These are phyloP conservation scores for Aspergillus versicolor DNA, from an alignment of 2,329 filamentous ascomycete species.

Conservation along the genomic window DNA sequence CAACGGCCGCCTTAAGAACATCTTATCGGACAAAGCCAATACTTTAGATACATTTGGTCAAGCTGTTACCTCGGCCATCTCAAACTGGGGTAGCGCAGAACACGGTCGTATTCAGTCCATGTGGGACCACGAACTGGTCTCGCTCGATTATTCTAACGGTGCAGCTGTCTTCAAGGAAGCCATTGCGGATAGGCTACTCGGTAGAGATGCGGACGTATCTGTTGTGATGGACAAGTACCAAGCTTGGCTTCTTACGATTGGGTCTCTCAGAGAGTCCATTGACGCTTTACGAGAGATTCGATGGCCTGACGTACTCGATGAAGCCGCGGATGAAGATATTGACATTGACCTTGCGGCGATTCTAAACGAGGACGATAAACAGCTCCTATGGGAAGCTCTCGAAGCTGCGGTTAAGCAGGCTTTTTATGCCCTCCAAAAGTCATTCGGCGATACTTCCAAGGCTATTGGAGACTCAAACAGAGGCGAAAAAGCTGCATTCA, in stretches of 20 bases:
- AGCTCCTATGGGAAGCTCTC: slow-evolving; percentile 60
- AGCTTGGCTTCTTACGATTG: slow-evolving; percentile 72
- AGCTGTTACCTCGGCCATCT: slow-evolving; percentile 62
- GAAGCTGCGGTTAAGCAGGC: slow-evolving; percentile 56
- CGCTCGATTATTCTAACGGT: slow-evolving; percentile 64
- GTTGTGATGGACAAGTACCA: slow-evolving; percentile 64
- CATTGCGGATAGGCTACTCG: slow-evolving; percentile 68
- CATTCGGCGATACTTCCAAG: slow-evolving; percentile 44
- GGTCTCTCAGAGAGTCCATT: slow-evolving; percentile 42
- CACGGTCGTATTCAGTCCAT: slow-evolving; percentile 56
- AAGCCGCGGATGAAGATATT: slow-evolving; percentile 40
- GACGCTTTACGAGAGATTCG: slow-evolving; percentile 35
- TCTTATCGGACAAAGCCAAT: slow-evolving; percentile 63
- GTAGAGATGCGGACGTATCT: slow-evolving; percentile 67
- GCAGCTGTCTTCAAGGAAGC: slow-evolving; percentile 68
- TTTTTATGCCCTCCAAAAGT: slow-evolving; percentile 54
- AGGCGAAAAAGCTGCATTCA: slow-evolving; percentile 58
- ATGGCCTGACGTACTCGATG: slow-evolving; percentile 41
- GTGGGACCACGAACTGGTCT: slow-evolving; percentile 67
- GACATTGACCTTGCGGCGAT: slow-evolving; percentile 39
- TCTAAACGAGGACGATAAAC: slow-evolving; percentile 71
- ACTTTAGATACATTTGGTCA: slow-evolving; percentile 65
- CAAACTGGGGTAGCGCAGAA: slow-evolving; percentile 57
- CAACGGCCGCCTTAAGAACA: slow-evolving; percentile 64
- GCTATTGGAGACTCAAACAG: slow-evolving; percentile 47